Base-by-base conservation (phyloP, 2,329 filamentous ascomycete species). In the Colletotrichum sp. region DNA sequence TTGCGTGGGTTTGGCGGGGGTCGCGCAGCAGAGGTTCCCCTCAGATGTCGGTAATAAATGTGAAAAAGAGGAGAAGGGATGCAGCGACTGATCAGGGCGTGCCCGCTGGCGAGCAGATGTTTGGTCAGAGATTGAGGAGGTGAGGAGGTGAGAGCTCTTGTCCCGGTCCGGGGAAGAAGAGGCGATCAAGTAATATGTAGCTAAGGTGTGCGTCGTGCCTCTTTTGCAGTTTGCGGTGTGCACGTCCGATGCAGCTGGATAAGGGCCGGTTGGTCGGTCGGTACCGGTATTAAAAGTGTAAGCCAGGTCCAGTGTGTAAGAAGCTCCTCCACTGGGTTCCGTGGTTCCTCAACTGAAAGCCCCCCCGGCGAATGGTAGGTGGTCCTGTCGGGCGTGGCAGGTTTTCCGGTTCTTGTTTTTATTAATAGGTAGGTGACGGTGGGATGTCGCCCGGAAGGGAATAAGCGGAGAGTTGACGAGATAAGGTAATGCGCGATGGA, bases 211-310 rank as follows among this genome's bases (percentile, higher is more conserved):
- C 21, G 65, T 24, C 24, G 66, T 56, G 56, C 43, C 30, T 60
- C 32, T 65, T 61, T 43, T 38, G 56, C 65, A 75, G 70, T 75
- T 75, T 75, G 73, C 73, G 73, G 73, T 75, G 73, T 73, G 73
- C 73, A 75, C 65, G 62, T 73, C 70, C 73, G 73, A 75, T 75
- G 69, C 64, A 73, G 64, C 58, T 32, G 58, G 64, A 75, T 73
- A 73, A 73, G 56, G 43, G n/a, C 13, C 21, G 36, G 21, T 66
- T 66, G 21, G 18, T 32, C 34, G 26, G 43, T 52, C 43, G 43
- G n/a, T 52, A 21, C 43, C 43, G 43, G n/a, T 52, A 52, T 38
- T 38, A 38, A 38, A 38, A 13, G 43, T 52, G 43, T 52, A 52
- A 52, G 43, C 43, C 43, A 52, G 43, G n/a, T 12, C 43, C 43